Evolutionary conservation across 352 stramenopile genomes (phyloP), one percentile per base, ranked within the genome.

Genomic region (Globisporangium abappressorium): DNA sequence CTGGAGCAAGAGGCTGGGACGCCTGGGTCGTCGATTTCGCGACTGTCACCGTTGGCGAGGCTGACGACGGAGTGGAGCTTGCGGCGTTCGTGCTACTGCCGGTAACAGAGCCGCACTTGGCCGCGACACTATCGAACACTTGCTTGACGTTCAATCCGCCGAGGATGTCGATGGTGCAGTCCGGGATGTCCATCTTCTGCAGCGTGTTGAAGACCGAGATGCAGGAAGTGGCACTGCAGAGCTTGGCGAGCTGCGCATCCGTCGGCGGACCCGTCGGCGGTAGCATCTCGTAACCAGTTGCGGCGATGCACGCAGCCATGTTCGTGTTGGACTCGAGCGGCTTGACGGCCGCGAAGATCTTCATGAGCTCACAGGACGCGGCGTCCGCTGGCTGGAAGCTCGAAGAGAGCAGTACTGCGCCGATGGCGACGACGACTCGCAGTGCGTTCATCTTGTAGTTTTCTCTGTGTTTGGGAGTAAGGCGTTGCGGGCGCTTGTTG

Each of bases 131-230:
- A 34, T 69, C 66, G 28, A 76, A 68, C 8, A 77, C 66, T 47
- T 75, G 67, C 68, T 81, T 81, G 65, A 84, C 68, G 65, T 81
- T 83, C 61, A 83, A 34, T 12, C 76, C 76, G n/a, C 77, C 77
- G 0, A 83, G 67, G 36, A 84, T 75, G 30, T 69, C 71, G 72
- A 84, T 76, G 18, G 51, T 71, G 66, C 77, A 84, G 72, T 84
- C 72, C 0, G 77, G 75, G 33, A 81, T 73, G 57, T 74, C 63
- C 56, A 78, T 65, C 57, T 74, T 71, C 65, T 80, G 62, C 22
- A 84, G 70, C 51, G 66, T 57, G n/a, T 51, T 60, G 59, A 84
- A 73, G 2, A 72, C 65, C 6, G 46, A 56, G 34, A 72, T 65
- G 58, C 72, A 84, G 54, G 64, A 70, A 3, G 24, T 59, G 28